Base-by-base conservation (phyloP, 225 moss, liverwort and hornwort genomes). In the Polytrichum commune region DNA sequence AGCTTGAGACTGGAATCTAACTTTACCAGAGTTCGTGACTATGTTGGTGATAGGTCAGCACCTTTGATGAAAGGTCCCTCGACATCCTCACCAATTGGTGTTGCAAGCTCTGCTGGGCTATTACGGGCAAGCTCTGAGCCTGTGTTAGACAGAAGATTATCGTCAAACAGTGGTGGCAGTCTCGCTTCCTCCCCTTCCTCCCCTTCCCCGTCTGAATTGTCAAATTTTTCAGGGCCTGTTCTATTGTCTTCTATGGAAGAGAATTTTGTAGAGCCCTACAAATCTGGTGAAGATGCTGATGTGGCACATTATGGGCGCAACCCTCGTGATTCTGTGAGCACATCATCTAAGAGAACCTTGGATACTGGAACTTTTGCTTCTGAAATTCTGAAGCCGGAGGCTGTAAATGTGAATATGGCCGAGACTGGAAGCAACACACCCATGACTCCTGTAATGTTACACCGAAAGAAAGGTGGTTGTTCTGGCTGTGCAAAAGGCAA, bases 391-490 rank as follows among this genome's bases (percentile, higher is more conserved):
- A 66, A 81, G 22, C 16, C 32, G 18, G 46, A 74, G 19, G 68
- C 73, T 74, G 73, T 84, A 83, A 72, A 82, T 33, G 68, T 70
- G 74, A 81, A 83, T 29, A 77, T 80, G 66, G 73, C 83, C 13
- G 80, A 80, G 67, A 29, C 81, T 26, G 76, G 56, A 29, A 66
- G 68, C 55, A 80, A 67, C 60, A 75, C 64, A 65, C 55, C 32
- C 24, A 22, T 55, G 33, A 58, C 73, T 63, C 77, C 80, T 72
- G 77, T 74, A 46, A 66, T 57, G 65, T 67, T 85, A 30, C 87
- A 90, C 60, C 82, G 90, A 80, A 83, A 82, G 79, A 95, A 90
- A 68, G 90, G 89, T 53, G 95, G 88, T 63, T 98, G 95, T 64
- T 82, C 89, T 79, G 53, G 79, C 10, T 98, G 95, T 80, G 82